Evolutionary conservation across 495 filamentous ascomycete genomes (phyloP).

Genomic region (Podospora conica): DNA sequence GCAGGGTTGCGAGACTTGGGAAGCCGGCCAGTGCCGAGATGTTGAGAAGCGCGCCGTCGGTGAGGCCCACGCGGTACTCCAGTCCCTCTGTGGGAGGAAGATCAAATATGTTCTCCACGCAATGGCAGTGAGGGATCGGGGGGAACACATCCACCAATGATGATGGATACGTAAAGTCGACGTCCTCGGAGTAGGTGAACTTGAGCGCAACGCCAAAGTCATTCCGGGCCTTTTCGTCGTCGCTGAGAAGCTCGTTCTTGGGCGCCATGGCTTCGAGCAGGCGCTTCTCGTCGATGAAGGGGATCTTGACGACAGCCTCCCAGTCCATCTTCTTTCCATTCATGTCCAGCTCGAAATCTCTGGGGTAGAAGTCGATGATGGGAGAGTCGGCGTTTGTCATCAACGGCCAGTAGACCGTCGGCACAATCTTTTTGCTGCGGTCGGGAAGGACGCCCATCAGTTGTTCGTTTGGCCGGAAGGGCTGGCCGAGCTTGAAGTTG

Average conservation of each 20-base stretch:
- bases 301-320: conserved; percentile 98
- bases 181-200: conserved; percentile 75
- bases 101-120: conserved; percentile 92
- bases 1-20: conserved; percentile 77
- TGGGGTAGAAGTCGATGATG: conserved; percentile 96
- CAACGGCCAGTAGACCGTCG: conserved; percentile 74
- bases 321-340: conserved; percentile 99
- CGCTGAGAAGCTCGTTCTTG: conserved; percentile 66
- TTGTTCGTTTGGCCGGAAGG: conserved; percentile 92
- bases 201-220: conserved; percentile 87
- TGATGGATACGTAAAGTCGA: conserved; percentile 75
- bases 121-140: conserved; percentile 78
- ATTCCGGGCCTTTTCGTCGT: conserved; percentile 74
- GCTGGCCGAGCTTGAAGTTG: conserved; percentile 87
- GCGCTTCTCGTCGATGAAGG: conserved; percentile 90
- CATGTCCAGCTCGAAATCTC: conserved; percentile 98
- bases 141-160: conserved; percentile 89
- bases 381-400: conserved; percentile 92
- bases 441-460: conserved; percentile 98
- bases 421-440: conserved; percentile 93
- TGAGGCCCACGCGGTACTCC: conserved; percentile 76
- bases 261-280: conserved; percentile 79
- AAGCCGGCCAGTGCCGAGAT: conserved; percentile 82
- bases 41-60: conserved; percentile 82
- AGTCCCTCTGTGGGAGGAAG: conserved; percentile 87